Conservation (phyloP, 2,329 filamentous ascomycete species). For the Dactylellina drechsleri region DNA sequence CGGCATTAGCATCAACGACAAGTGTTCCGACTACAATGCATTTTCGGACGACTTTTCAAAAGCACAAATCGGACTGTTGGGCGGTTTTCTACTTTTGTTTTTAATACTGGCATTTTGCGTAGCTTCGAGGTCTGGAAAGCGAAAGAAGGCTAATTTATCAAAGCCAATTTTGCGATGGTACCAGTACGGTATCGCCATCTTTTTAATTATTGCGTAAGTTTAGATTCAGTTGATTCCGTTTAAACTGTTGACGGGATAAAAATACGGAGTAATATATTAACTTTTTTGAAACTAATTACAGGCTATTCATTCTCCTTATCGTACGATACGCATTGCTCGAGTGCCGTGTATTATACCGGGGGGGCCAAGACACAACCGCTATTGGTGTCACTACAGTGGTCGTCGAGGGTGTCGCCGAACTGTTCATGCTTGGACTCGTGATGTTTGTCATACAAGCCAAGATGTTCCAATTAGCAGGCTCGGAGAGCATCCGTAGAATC, state of each 20-base stretch:
- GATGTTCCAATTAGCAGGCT: constrained; percentile 35
- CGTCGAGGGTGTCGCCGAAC: constrained; percentile 15
- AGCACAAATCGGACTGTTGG: constrained; percentile 36
- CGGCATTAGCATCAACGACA: constrained; percentile 22
- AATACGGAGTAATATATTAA: neutral
- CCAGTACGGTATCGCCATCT: constrained; percentile 39
- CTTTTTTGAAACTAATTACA: neutral
- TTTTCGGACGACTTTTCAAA: constrained; percentile 24
- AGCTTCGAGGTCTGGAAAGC: constrained; percentile 20
- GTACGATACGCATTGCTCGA: constrained; percentile 19
- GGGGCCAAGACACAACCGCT: constrained; percentile 12
- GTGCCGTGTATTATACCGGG: constrained; percentile 26
- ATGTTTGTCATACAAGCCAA: constrained; percentile 20
- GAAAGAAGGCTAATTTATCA: constrained; percentile 27
- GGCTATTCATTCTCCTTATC: constrained; percentile 36
- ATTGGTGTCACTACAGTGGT: constrained; percentile 23
- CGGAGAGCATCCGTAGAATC: constrained; percentile 8
- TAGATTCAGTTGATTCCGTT: neutral
- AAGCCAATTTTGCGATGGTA: constrained; percentile 48
- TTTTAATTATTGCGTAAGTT: constrained; percentile 45
- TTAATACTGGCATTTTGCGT: constrained; percentile 22
- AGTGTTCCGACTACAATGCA: constrained; percentile 32
- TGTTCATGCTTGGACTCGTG: constrained; percentile 37
- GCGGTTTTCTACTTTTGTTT: constrained; percentile 34
- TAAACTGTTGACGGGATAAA: no score